These are phyloP conservation scores for Arabis hirsuta DNA, from an alignment of 345 rosid species.

Conservation along the genomic window DNA sequence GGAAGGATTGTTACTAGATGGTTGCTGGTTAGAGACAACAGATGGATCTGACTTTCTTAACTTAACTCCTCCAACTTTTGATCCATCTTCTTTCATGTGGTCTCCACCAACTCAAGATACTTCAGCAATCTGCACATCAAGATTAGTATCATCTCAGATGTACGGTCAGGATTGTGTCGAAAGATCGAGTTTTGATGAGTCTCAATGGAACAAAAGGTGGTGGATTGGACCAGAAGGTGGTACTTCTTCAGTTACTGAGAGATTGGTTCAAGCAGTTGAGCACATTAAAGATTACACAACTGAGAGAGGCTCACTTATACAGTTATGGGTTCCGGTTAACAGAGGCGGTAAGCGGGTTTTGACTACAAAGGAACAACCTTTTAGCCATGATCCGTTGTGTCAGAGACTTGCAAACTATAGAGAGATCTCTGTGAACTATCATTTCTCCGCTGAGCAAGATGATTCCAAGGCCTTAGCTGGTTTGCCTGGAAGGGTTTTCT, in stretches of 20 bases:
- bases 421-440: slow-evolving; percentile 71
- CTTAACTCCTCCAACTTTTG: slow-evolving; percentile 51
- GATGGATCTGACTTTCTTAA: slow-evolving; percentile 80
- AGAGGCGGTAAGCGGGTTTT: slow-evolving; percentile 68
- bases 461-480: slow-evolving; percentile 68
- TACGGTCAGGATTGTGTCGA: slow-evolving; percentile 50
- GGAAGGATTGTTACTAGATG: slow-evolving; percentile 82
- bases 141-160: slow-evolving; percentile 37
- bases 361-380: slow-evolving; percentile 72
- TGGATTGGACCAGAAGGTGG: slow-evolving; percentile 72
- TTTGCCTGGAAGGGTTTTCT: slow-evolving; percentile 83
- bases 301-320: slow-evolving; percentile 77
- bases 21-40: slow-evolving; percentile 92
- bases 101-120: slow-evolving; percentile 53
- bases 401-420: slow-evolving; percentile 73
- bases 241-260: slow-evolving; percentile 62
- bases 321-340: slow-evolving; percentile 84
- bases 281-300: slow-evolving; percentile 58
- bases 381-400: slow-evolving; percentile 61
- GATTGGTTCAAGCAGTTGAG: slow-evolving; percentile 69
- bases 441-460: slow-evolving; percentile 72
- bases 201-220: slow-evolving; percentile 54
- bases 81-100: slow-evolving; percentile 54
- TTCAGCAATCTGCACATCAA: slow-evolving; percentile 38
- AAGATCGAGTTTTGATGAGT: slow-evolving; percentile 39